phyloP scores from a whole-genome alignment of 2,329 filamentous ascomycete genomes.

The Exophiala sideris region DNA sequence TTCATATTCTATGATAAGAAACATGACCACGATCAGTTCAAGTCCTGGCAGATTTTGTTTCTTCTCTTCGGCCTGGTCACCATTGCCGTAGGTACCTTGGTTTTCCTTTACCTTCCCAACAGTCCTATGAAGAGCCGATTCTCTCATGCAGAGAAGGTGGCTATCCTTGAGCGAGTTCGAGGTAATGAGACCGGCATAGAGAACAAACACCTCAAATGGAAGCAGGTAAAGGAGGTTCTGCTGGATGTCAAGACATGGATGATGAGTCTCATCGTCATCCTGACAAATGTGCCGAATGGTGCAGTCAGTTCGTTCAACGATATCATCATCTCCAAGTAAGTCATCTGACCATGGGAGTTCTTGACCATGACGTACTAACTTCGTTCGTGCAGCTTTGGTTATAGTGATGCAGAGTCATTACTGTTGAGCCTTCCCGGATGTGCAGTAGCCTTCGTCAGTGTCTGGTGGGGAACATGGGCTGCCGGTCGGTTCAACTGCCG shows the following conservation, averaged over 20 bases:
- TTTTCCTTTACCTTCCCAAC: slow-evolving; percentile 40
- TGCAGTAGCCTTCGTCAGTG: slow-evolving; percentile 41
- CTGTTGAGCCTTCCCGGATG: slow-evolving; percentile 46
- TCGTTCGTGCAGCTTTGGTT: slow-evolving; percentile 42
- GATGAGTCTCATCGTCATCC: slow-evolving; percentile 35
- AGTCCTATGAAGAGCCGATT: slow-evolving; percentile 41
- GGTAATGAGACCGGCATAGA: slow-evolving; percentile 51
- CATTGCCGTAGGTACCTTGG: slow-evolving; percentile 36
- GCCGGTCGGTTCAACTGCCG: slow-evolving; percentile 41
- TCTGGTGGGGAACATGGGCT: slow-evolving; percentile 39
- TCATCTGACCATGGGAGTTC: not conserved
- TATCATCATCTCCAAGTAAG: slow-evolving; percentile 38
- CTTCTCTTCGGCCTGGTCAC: slow-evolving; percentile 46
- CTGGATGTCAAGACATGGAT: slow-evolving; percentile 43
- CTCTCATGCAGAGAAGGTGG: slow-evolving; percentile 37
- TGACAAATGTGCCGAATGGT: slow-evolving; percentile 41
- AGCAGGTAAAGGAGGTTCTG: slow-evolving; percentile 47
- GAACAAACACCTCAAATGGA: slow-evolving; percentile 48
- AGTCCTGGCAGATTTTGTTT: slow-evolving; percentile 39
- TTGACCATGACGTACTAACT: slow-evolving; percentile 13
- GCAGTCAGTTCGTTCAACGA: slow-evolving; percentile 43
- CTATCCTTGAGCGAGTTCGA: slow-evolving; percentile 41
- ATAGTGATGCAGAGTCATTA: slow-evolving; percentile 41
- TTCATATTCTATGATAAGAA: slow-evolving; percentile 16
- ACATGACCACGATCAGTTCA: slow-evolving; percentile 27